Evolutionary conservation across 192 early-diverging fungal genomes (phyloP).

Genomic region (Coemansia sp.): DNA sequence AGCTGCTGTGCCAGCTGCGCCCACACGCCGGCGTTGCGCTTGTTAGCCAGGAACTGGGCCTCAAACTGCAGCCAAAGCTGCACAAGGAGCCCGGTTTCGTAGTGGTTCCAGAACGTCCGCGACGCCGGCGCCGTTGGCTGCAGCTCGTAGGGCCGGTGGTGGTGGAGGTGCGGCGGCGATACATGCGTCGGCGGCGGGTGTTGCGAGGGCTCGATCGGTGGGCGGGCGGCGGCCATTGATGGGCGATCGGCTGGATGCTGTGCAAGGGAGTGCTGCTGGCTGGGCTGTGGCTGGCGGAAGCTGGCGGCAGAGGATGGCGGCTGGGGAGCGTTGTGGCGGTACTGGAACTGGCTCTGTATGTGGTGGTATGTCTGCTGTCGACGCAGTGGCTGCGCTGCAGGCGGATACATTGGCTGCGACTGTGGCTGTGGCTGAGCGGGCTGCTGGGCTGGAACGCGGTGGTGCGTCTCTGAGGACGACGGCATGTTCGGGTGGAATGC

Average conservation of each 20-base stretch:
- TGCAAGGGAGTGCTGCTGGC: slow-evolving; percentile 1
- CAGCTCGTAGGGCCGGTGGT: slow-evolving; percentile 45
- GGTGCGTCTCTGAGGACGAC: slow-evolving; percentile 1
- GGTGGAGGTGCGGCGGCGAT: slow-evolving; percentile 7
- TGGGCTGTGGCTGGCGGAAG: slow-evolving; percentile 5
- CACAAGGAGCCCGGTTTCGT: slow-evolving; percentile 50
- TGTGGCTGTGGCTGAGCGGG: slow-evolving; percentile 18
- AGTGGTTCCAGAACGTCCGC: slow-evolving; percentile 55
- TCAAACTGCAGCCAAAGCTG: slow-evolving; percentile 55
- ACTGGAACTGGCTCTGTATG: background rate
- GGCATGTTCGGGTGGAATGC: slow-evolving; percentile 1
- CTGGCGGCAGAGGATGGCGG: background rate
- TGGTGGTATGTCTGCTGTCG: slow-evolving; percentile 9
- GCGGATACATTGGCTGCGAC: slow-evolving; percentile 11
- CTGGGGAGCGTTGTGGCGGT: background rate
- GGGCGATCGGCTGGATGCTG: slow-evolving; percentile 8
- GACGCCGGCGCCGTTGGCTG: slow-evolving; percentile 45
- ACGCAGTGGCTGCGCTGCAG: slow-evolving; percentile 10
- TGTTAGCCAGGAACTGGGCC: slow-evolving; percentile 51
- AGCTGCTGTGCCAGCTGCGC: slow-evolving; percentile 47
- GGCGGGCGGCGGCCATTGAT: background rate
- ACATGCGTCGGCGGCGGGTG: slow-evolving; percentile 11
- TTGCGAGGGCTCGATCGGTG: background rate
- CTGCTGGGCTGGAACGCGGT: slow-evolving; percentile 4
- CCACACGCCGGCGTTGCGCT: slow-evolving; percentile 56